phyloP scores from a whole-genome alignment of 2,329 filamentous ascomycete genomes.

The Didymella exigua region DNA sequence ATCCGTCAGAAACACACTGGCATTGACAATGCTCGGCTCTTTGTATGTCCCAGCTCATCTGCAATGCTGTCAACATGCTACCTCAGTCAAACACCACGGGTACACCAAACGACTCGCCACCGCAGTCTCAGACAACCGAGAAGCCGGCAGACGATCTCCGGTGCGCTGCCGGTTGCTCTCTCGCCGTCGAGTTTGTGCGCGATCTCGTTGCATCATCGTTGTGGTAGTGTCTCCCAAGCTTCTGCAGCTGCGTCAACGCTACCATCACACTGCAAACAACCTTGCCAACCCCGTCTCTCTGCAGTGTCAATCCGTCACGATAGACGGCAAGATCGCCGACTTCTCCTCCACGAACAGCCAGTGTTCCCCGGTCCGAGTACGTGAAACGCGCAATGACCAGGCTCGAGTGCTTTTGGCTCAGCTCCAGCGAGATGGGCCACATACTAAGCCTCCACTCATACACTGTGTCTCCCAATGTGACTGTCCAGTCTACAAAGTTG shows the following conservation, averaged over 20 bases:
- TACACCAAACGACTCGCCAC: background rate
- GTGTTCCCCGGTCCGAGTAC: conserved; percentile 34
- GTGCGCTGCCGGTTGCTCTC: conserved; percentile 15
- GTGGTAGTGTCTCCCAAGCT: conserved; percentile 35
- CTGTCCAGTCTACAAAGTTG: conserved; percentile 40
- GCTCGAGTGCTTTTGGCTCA: conserved; percentile 24
- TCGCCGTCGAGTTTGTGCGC: conserved; percentile 18
- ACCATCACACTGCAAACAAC: conserved; percentile 38
- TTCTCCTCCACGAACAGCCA: conserved; percentile 35
- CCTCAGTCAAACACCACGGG: background rate
- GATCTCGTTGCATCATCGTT: conserved; percentile 18
- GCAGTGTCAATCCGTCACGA: conserved; percentile 30
- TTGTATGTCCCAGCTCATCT: background rate
- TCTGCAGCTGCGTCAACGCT: conserved; percentile 35
- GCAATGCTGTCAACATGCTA: background rate
- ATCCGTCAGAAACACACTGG: background rate
- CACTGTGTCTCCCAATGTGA: conserved; percentile 20
- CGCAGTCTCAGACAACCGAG: conserved; percentile 7
- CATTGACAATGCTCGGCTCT: background rate
- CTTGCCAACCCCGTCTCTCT: conserved; percentile 32
- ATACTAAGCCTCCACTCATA: conserved; percentile 37
- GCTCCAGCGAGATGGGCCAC: conserved; percentile 30
- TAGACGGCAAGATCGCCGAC: conserved; percentile 38
- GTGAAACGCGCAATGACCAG: conserved; percentile 41
- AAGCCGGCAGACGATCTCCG: conserved; percentile 22